These are phyloP conservation scores for Annulohypoxylon bovei DNA, from an alignment of 495 filamentous ascomycete species.

Conservation along the genomic window DNA sequence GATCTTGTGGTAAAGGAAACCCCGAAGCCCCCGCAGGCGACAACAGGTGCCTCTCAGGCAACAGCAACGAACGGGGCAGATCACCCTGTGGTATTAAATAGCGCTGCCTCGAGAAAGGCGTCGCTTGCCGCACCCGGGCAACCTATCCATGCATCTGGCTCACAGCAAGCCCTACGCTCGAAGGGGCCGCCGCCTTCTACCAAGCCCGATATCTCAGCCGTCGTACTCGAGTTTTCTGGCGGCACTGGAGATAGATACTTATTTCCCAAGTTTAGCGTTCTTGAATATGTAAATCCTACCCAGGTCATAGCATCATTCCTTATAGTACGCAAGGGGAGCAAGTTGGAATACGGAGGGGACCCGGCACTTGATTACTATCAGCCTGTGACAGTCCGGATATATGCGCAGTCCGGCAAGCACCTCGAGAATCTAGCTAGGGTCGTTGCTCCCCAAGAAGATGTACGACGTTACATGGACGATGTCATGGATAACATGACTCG, in stretches of 20 bases:
- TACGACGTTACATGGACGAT: slow-evolving; percentile 82
- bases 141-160: slow-evolving; percentile 44
- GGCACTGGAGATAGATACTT: slow-evolving; percentile 86
- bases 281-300: slow-evolving; percentile 68
- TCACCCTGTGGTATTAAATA: slow-evolving; percentile 29
- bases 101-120: slow-evolving; percentile 39
- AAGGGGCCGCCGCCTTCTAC: slow-evolving; percentile 62
- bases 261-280: slow-evolving; percentile 85
- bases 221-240: slow-evolving; percentile 86
- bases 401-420: slow-evolving; percentile 67
- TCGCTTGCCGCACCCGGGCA: slow-evolving; percentile 37
- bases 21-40: slow-evolving; percentile 23
- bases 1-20: slow-evolving; percentile 46
- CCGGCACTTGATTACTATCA: slow-evolving; percentile 82
- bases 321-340: slow-evolving; percentile 68
- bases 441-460: slow-evolving; percentile 82
- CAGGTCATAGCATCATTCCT: slow-evolving; percentile 72
- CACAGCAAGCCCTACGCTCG: slow-evolving; percentile 58
- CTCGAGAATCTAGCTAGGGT: slow-evolving; percentile 79
- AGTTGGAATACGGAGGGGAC: slow-evolving; percentile 62
- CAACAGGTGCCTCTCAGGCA: slow-evolving; percentile 30
- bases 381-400: slow-evolving; percentile 83
- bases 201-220: slow-evolving; percentile 72
- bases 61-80: slow-evolving; percentile 43
- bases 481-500: slow-evolving; percentile 79